Conservation (phyloP, 805 yeast species). For the Candida sakaeoensis region DNA sequence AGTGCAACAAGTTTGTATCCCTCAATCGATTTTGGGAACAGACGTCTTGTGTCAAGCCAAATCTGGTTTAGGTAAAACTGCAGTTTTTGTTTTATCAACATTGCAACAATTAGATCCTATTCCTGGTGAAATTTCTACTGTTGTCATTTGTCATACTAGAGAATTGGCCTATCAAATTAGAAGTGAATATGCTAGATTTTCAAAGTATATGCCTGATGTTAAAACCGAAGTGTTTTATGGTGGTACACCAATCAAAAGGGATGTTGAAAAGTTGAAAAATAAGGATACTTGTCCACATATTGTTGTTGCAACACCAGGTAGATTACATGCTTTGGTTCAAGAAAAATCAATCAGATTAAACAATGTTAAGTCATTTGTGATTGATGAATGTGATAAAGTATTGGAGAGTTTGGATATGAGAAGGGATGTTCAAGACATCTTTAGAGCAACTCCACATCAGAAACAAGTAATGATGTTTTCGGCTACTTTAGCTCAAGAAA, state of each 20-base stretch:
- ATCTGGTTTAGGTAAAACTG: conserved; percentile 99
- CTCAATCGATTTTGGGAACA: conserved; percentile 96
- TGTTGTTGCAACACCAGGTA: conserved; percentile 97
- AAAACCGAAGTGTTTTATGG: conserved; percentile 96
- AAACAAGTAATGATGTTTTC: conserved; percentile 99
- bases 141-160: conserved; percentile 97
- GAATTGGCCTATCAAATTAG: conserved; percentile 98
- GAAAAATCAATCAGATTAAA: conserved; percentile 84
- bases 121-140: conserved; percentile 91
- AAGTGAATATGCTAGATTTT: conserved; percentile 95
- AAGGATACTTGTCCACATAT: conserved; percentile 95
- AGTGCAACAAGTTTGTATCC: conserved; percentile 98
- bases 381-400: conserved; percentile 98
- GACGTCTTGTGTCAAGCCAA: conserved; percentile 98
- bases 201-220: conserved; percentile 98
- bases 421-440: conserved; percentile 96
- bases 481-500: conserved; percentile 91
- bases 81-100: conserved; percentile 93
- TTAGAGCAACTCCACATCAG: conserved; percentile 96
- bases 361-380: conserved; percentile 89
- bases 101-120: conserved; percentile 96
- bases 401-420: conserved; percentile 91
- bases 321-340: conserved; percentile 89
- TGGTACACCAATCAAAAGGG: conserved; percentile 84
- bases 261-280: conserved; percentile 81